Evolutionary conservation across 169 alveolate genomes (phyloP).

Genomic region (Eimeria necatrix): DNA sequence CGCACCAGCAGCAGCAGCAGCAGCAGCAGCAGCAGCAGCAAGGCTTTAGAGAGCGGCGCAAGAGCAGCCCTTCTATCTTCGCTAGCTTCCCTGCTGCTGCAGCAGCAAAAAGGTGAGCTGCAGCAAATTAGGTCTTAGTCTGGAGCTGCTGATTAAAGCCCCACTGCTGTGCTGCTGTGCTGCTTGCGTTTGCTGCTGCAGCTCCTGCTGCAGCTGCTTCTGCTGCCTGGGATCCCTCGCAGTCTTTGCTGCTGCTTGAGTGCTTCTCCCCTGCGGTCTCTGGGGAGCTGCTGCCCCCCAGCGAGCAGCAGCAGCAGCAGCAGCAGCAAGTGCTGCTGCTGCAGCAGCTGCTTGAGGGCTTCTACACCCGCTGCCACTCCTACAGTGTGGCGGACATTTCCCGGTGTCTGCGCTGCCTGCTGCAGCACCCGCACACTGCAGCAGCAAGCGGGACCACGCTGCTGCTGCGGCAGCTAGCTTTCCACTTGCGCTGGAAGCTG

Average conservation of each 20-base stretch:
- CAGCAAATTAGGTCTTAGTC: background rate
- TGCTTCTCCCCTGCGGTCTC: background rate
- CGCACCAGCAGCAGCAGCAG: background rate
- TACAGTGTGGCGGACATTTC: background rate
- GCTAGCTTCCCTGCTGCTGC: background rate
- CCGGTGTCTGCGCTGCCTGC: background rate
- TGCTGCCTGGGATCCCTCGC: background rate
- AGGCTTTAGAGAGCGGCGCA: background rate
- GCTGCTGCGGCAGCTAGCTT: background rate
- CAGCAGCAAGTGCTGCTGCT: background rate
- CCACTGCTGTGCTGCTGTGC: too few species aligned
- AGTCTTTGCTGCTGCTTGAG: background rate
- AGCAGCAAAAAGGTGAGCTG: background rate
- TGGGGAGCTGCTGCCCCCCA: background rate
- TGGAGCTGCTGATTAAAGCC: too few species aligned
- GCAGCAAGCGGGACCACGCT: background rate
- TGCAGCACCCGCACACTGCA: background rate
- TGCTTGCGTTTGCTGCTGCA: background rate
- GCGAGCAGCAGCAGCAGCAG: background rate
- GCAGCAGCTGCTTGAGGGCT: background rate
- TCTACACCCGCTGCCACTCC: background rate
- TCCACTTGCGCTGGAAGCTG: background rate
- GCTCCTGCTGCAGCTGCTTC: background rate
- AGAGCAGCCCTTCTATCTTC: background rate
- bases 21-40: background rate